Evolutionary conservation across 2,329 filamentous ascomycete species (phyloP).

Genomic region (Fusarium beomiforme): DNA sequence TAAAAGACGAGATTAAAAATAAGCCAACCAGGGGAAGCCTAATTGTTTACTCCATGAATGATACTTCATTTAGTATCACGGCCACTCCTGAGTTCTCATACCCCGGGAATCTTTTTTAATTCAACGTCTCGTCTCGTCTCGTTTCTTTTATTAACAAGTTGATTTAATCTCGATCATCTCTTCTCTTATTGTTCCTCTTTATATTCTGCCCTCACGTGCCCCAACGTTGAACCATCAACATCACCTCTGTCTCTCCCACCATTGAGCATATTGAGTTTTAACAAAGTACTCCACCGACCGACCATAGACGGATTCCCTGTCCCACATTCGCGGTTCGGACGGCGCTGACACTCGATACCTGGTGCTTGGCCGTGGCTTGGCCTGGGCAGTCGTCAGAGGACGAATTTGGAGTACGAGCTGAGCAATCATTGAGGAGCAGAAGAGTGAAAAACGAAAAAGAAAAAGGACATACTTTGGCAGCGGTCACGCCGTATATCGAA

Average conservation of each 20-base stretch:
- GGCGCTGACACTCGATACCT: slow-evolving; percentile 27
- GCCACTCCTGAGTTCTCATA: slow-evolving; percentile 20
- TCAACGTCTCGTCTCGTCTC: slow-evolving; percentile 21
- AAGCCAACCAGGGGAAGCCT: slow-evolving; percentile 7
- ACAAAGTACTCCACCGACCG: slow-evolving; percentile 16
- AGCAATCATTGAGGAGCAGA: slow-evolving; percentile 5
- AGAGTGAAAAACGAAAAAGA: background rate
- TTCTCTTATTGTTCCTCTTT: background rate
- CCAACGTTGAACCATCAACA: background rate
- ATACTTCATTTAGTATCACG: slow-evolving; percentile 31
- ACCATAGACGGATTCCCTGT: slow-evolving; percentile 7
- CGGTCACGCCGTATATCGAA: slow-evolving; percentile 1
- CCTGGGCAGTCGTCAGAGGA: slow-evolving; percentile 3
- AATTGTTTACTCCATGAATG: slow-evolving; percentile 8
- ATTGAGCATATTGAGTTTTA: slow-evolving; percentile 8
- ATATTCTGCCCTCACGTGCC: background rate
- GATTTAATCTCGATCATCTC: background rate
- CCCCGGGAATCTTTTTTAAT: slow-evolving; percentile 24
- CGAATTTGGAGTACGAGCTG: background rate
- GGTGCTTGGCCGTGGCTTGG: slow-evolving; percentile 40
- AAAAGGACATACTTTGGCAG: background rate
- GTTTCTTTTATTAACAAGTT: slow-evolving; percentile 13
- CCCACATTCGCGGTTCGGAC: slow-evolving; percentile 29
- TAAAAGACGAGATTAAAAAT: slow-evolving; percentile 28
- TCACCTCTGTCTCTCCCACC: background rate